Evolutionary conservation across 2,329 filamentous ascomycete species (phyloP), one percentile per base, ranked within the genome.

Genomic region (Fusarium xyrophilum): DNA sequence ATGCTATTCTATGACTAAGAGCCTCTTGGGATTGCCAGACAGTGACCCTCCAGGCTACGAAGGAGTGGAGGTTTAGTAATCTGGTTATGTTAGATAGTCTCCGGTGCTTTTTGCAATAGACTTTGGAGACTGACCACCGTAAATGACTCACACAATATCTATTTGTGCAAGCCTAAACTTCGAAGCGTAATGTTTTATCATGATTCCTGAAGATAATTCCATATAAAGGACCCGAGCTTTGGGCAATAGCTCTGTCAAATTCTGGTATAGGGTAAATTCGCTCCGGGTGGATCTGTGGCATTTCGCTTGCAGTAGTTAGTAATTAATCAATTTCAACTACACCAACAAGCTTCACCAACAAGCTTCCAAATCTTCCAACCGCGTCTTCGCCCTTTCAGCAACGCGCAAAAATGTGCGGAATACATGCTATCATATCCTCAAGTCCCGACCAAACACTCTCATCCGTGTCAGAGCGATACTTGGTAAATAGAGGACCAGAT

Each of bases 401-500:
- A 67, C 73, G 60, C 65, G 58, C 48, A 72, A 67, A 65, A 89
- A 63, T 90, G 88, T 90, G 88, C 75, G 88, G 88, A 66, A 89
- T 89, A 55, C 82, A 89, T 75, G 83, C 80, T 36, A 77, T 79
- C 40, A 80, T 89, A 54, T 83, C 83, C 23, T 43, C 63, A 38
- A 67, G 69, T 25, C 51, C 74, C 75, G 61, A 72, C 48, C 72
- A 75, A 40, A 65, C 72, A 21, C 72, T 77, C 23, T 73, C 70
- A 3, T 63, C 77, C 3, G 76, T 79, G 3, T 73, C 89, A n/a
- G 77, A 77, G 59, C 73, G 77, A 39, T 76, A 82, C 21, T 81
- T 90, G 25, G 79, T 78, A 66, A 88, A 83, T 36, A 85, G 88
- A 69, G 88, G 87, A 2, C 88, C 87, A 4, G 88, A 90, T 72